Conservation (phyloP, 169 alveolate species). For the Cryptosporidium sp. region DNA sequence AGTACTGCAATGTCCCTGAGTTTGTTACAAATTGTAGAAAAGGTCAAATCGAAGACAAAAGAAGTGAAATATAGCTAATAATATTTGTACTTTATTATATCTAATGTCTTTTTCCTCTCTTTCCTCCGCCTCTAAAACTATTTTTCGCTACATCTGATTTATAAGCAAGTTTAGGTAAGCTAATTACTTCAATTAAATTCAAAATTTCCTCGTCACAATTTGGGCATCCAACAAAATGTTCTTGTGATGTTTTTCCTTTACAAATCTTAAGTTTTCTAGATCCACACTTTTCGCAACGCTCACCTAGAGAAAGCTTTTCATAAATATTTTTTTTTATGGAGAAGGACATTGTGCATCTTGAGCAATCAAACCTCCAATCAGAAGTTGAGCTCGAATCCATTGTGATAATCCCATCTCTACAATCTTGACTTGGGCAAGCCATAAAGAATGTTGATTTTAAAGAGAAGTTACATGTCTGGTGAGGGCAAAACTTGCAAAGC, state of each 20-base stretch:
- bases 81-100: background rate
- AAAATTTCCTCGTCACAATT: slow-evolving; percentile 31
- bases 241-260: slow-evolving; percentile 2
- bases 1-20: slow-evolving; percentile 66
- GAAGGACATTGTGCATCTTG: slow-evolving; percentile 8
- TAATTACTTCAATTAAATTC: slow-evolving; percentile 1
- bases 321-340: background rate
- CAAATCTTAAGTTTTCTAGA: slow-evolving; percentile 15
- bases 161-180: background rate
- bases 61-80: background rate
- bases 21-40: slow-evolving; percentile 18
- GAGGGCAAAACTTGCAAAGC: slow-evolving; percentile 55
- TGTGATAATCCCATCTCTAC: slow-evolving; percentile 53
- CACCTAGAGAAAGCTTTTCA: background rate
- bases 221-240: slow-evolving; percentile 29
- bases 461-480: slow-evolving; percentile 34
- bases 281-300: slow-evolving; percentile 40
- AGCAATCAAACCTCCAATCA: slow-evolving; percentile 64
- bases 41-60: background rate
- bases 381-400: slow-evolving; percentile 39
- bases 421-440: slow-evolving; percentile 50
- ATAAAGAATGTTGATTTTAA: slow-evolving; percentile 32
- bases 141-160: background rate
- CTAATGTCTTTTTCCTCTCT: background rate
- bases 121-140: slow-evolving; percentile 24